Conservation (phyloP, 2,329 filamentous ascomycete species). For the Fusarium staphyleae region DNA sequence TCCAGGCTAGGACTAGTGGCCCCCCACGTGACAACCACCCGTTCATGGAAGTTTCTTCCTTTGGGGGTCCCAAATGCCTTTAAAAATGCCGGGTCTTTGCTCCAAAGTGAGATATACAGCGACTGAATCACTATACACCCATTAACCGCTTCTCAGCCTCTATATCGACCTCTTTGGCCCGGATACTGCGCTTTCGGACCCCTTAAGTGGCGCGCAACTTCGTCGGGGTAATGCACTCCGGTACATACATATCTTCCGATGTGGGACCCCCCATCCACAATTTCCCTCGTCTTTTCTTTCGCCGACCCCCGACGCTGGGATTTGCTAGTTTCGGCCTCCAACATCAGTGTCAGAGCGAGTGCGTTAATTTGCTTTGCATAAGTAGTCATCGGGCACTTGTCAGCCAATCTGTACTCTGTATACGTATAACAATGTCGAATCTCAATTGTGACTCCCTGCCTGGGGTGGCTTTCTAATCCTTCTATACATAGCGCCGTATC, state of each 20-base stretch:
- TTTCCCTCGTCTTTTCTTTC: slow-evolving; percentile 37
- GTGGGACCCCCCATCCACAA: slow-evolving; percentile 28
- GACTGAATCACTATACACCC: not conserved
- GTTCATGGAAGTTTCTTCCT: slow-evolving; percentile 71
- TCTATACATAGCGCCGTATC: slow-evolving; percentile 32
- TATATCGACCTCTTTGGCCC: not conserved
- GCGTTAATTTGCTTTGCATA: no score
- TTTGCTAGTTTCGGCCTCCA: slow-evolving; percentile 14
- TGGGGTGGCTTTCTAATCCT: slow-evolving; percentile 29
- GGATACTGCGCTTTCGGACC: slow-evolving; percentile 2
- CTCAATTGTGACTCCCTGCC: slow-evolving; percentile 20
- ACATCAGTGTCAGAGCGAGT: no score
- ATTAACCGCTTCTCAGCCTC: slow-evolving; percentile 60
- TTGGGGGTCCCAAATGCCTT: slow-evolving; percentile 73
- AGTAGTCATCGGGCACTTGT: no score
- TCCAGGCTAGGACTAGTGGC: slow-evolving; percentile 37
- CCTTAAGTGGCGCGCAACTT: slow-evolving; percentile 13
- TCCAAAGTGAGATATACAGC: not conserved
- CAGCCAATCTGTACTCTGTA: no score
- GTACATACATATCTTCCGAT: slow-evolving; percentile 18
- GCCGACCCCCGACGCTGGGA: slow-evolving; percentile 37
- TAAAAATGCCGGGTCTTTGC: not conserved
- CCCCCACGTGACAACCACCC: slow-evolving; percentile 32
- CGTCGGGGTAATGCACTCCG: slow-evolving; percentile 36
- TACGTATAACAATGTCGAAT: slow-evolving; percentile 12